These are phyloP conservation scores for Penicillium angulare DNA, from an alignment of 495 filamentous ascomycete species.

Conservation along the genomic window DNA sequence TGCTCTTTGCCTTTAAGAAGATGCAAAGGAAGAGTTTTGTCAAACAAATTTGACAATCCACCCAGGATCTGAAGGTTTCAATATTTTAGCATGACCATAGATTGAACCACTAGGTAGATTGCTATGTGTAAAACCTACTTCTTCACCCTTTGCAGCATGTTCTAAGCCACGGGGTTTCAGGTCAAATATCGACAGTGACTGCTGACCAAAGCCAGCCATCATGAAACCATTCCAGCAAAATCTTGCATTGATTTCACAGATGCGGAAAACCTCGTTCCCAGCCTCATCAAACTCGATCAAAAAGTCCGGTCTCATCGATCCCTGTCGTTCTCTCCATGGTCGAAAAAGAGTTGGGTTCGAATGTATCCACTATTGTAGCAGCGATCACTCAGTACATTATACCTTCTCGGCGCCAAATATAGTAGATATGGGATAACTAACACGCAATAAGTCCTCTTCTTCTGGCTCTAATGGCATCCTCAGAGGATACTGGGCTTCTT, in stretches of 20 bases:
- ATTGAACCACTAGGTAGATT: background rate
- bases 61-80: conserved; percentile 10
- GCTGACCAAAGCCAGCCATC: conserved; percentile 17
- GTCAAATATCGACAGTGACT: conserved; percentile 11
- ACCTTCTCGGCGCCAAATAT: background rate
- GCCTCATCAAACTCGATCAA: conserved; percentile 26
- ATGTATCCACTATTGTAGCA: conserved; percentile 13
- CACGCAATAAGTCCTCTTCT: conserved; percentile 32
- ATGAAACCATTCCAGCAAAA: conserved; percentile 42
- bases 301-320: conserved; percentile 46
- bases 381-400: background rate
- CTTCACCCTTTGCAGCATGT: conserved; percentile 3
- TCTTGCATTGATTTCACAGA: conserved; percentile 48
- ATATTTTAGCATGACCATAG: background rate
- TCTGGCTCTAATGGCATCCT: conserved; percentile 38
- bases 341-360: background rate
- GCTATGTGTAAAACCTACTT: conserved; percentile 5
- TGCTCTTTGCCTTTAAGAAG: conserved; percentile 36
- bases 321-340: conserved; percentile 14
- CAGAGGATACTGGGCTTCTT: conserved; percentile 26
- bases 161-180: conserved; percentile 1
- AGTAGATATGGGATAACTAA: background rate
- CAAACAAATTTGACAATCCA: conserved; percentile 21
- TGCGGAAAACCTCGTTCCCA: conserved; percentile 20
- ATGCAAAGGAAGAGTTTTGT: conserved; percentile 25